Percentiles rank a stretch among this genome's conserved stretches.
Conservation (phyloP, 345 rosid species). For the Cardamine chenopodiifolia region DNA sequence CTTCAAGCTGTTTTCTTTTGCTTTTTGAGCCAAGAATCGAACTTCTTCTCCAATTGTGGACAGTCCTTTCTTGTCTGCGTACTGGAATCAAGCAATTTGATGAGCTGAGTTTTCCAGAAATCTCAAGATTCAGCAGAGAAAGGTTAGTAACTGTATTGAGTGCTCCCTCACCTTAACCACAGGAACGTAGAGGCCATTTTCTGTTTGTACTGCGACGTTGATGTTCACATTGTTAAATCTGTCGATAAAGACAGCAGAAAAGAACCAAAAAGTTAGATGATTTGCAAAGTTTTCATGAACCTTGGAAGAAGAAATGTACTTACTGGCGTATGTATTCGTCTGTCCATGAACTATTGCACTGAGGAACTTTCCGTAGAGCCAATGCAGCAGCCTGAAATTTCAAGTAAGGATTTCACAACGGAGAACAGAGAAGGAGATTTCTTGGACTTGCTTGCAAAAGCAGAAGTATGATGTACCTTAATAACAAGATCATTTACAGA, state of each 20-base stretch:
- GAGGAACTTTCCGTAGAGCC: constrained; percentile 92
- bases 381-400: constrained; percentile 87
- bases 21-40: constrained; percentile 78
- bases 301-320: constrained; percentile 40
- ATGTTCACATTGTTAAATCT: constrained; percentile 82
- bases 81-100: constrained; percentile 47
- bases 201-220: constrained; percentile 90
- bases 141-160: constrained; percentile 2
- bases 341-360: constrained; percentile 96
- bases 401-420: background rate
- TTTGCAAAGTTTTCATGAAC: background rate
- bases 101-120: constrained; percentile 6
- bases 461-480: constrained; percentile 55
- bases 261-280: constrained; percentile 8
- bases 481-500: constrained; percentile 92
- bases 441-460: background rate
- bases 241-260: constrained; percentile 25
- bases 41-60: constrained; percentile 76
- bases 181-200: constrained; percentile 86
- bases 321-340: constrained; percentile 93
- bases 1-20: constrained; percentile 80
- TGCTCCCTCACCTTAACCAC: constrained; percentile 65
- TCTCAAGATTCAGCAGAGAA: background rate
- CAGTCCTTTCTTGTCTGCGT: constrained; percentile 89
- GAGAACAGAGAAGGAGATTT: background rate